A percentile compares a stretch with the other conserved stretches of the same genome.
Conservation (phyloP, 2,329 filamentous ascomycete species). For the Neofusicoccum sp. region DNA sequence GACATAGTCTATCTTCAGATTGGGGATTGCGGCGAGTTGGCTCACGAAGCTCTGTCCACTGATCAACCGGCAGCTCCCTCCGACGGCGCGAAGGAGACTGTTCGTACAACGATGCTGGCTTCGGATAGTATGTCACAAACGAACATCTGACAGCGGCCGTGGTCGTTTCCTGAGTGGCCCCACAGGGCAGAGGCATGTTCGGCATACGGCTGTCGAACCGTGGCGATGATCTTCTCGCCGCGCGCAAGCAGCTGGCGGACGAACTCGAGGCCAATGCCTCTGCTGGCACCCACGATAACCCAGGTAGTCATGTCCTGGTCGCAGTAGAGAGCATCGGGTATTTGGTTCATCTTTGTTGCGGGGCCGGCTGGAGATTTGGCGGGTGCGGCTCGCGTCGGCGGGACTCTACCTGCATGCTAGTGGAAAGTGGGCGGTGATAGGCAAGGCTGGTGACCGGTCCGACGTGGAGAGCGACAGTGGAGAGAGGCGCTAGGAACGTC, state of each 20-base stretch:
- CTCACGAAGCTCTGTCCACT: conserved; percentile 42
- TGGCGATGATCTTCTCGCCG: conserved; percentile 52
- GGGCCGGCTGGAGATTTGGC: conserved; percentile 9
- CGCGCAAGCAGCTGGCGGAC: conserved; percentile 48
- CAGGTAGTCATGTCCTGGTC: conserved; percentile 44
- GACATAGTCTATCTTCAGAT: conserved; percentile 51
- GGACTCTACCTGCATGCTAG: conserved; percentile 16
- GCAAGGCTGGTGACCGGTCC: conserved; percentile 1
- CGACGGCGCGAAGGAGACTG: background rate
- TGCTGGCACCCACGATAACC: conserved; percentile 47
- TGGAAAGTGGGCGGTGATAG: conserved; percentile 12
- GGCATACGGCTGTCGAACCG: conserved; percentile 46
- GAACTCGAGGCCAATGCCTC: conserved; percentile 54
- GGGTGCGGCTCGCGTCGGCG: conserved; percentile 5
- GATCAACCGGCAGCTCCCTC: conserved; percentile 9
- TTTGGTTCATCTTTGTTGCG: conserved; percentile 39
- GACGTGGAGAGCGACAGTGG: no score
- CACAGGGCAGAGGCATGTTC: conserved; percentile 41
- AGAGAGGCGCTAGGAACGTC: background rate
- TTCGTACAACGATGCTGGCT: conserved; percentile 48
- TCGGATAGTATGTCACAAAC: conserved; percentile 56
- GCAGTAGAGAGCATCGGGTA: conserved; percentile 42
- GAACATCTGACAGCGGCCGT: conserved; percentile 48
- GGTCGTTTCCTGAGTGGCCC: conserved; percentile 43
- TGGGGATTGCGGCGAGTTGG: conserved; percentile 40